A percentile compares a stretch with the other conserved stretches of the same genome.
Conservation (phyloP, 1,284 basidiomycete genomes). For the Sanghuangporus weigelae region DNA sequence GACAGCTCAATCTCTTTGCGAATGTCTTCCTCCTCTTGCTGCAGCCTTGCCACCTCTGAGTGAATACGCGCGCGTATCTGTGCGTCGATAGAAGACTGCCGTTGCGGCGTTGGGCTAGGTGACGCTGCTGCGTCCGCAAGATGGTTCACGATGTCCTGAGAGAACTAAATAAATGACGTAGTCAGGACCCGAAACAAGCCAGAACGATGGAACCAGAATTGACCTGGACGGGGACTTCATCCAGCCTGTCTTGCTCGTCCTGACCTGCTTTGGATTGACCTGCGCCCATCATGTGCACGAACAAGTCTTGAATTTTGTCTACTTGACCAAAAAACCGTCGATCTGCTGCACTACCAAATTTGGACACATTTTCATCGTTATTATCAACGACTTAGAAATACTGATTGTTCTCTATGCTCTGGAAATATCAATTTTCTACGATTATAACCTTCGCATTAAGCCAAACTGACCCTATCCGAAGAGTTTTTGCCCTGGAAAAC, state of each 20-base stretch:
- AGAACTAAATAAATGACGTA: slow-evolving; percentile 45
- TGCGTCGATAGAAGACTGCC: slow-evolving; percentile 65
- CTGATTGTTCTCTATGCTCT: background rate
- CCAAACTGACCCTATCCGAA: background rate
- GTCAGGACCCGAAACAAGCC: background rate
- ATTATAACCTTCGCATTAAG: background rate
- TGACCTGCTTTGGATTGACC: slow-evolving; percentile 51
- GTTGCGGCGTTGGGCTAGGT: slow-evolving; percentile 52
- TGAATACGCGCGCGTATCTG: slow-evolving; percentile 65
- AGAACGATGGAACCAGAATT: slow-evolving; percentile 21
- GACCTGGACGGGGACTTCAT: slow-evolving; percentile 62
- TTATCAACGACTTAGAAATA: no score
- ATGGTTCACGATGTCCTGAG: slow-evolving; percentile 68
- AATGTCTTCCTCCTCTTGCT: slow-evolving; percentile 60
- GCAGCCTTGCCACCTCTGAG: slow-evolving; percentile 55
- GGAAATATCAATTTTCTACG: background rate
- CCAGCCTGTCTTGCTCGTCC: slow-evolving; percentile 55
- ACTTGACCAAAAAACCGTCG: background rate
- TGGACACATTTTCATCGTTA: no score
- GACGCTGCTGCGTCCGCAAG: slow-evolving; percentile 59
- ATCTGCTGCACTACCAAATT: background rate
- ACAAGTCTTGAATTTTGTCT: background rate
- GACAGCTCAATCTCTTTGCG: slow-evolving; percentile 62
- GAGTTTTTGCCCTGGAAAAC: slow-evolving; percentile 33
- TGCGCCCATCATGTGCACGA: slow-evolving; percentile 47